Conservation (phyloP, 768 basidiomycete genomes). For the Mycena albidolilacea region DNA sequence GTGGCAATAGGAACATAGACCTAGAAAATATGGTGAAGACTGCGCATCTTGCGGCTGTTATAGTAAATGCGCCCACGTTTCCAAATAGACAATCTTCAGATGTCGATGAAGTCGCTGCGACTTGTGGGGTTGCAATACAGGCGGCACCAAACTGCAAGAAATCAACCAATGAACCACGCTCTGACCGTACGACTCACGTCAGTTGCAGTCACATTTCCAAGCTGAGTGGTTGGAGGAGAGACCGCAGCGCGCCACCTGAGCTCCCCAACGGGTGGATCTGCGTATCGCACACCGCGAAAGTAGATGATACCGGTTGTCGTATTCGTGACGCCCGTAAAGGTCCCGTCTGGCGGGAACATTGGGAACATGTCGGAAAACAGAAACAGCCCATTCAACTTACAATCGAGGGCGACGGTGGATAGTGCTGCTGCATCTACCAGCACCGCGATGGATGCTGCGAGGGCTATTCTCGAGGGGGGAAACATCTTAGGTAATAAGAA, state of each 20-base stretch:
- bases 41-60: neutral
- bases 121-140: conserved; percentile 54
- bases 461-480: neutral
- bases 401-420: conserved; percentile 43
- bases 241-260: conserved; percentile 58
- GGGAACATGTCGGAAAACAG: no score
- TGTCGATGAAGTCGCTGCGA: conserved; percentile 45
- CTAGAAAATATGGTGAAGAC: conserved; percentile 5
- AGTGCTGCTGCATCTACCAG: conserved; percentile 24
- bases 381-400: conserved; percentile 2
- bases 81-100: conserved; percentile 62
- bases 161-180: neutral
- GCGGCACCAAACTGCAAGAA: conserved; percentile 49
- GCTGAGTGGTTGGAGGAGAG: conserved; percentile 51
- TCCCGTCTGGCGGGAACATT: conserved; percentile 44
- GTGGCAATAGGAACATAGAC: conserved; percentile 36
- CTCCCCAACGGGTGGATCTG: conserved; percentile 59
- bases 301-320: conserved; percentile 51
- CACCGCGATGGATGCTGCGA: neutral
- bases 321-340: conserved; percentile 52
- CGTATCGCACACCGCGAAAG: conserved; percentile 59
- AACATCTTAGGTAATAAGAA: neutral
- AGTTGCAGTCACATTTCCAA: conserved; percentile 55
- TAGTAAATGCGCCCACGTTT: conserved; percentile 47
- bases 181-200: conserved; percentile 42